These are phyloP conservation scores for Phoma sp. DNA, from an alignment of 2,329 filamentous ascomycete genomes.

Conservation along the genomic window DNA sequence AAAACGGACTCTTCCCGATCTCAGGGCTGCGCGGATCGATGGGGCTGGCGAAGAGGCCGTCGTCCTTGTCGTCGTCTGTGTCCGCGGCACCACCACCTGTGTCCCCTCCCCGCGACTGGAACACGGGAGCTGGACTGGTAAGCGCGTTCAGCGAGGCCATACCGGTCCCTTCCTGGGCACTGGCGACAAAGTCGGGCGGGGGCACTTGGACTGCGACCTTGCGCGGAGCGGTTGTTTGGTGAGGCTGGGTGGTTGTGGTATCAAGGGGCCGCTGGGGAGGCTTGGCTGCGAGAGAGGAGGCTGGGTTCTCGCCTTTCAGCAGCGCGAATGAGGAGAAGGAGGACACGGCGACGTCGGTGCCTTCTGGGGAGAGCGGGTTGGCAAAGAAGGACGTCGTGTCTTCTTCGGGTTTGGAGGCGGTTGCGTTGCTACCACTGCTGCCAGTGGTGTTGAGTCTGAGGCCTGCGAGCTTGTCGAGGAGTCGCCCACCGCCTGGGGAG, in stretches of 20 bases:
- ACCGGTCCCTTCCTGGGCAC: slow-evolving; percentile 44
- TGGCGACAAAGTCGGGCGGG: slow-evolving; percentile 48
- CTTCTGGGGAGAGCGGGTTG: slow-evolving; percentile 66
- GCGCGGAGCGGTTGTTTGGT: slow-evolving; percentile 32
- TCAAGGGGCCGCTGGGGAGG: slow-evolving; percentile 41
- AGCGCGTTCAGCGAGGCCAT: slow-evolving; percentile 56
- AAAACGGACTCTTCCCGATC: slow-evolving; percentile 83
- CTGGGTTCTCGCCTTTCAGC: slow-evolving; percentile 58
- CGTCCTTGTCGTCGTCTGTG: slow-evolving; percentile 64
- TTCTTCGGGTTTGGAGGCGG: slow-evolving; percentile 50
- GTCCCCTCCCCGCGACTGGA: slow-evolving; percentile 31
- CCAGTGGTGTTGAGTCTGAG: slow-evolving; percentile 73
- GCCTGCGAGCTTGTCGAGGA: slow-evolving; percentile 81
- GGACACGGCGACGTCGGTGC: slow-evolving; percentile 67
- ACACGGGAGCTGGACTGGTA: slow-evolving; percentile 38
- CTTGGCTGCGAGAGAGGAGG: slow-evolving; percentile 49
- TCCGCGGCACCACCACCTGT: too few relatives aligned
- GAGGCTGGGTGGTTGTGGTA: slow-evolving; percentile 18
- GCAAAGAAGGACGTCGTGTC: slow-evolving; percentile 32
- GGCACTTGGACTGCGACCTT: slow-evolving; percentile 42
- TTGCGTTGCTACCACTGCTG: slow-evolving; percentile 59
- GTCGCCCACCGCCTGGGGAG: slow-evolving; percentile 68
- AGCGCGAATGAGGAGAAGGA: slow-evolving; percentile 56
- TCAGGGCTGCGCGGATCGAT: slow-evolving; percentile 87
- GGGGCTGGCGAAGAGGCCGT: slow-evolving; percentile 85